A percentile compares a stretch with the other conserved stretches of the same genome.
Evolutionary conservation across 768 basidiomycete species (phyloP).

Genomic region (Lactarius tabidus): DNA sequence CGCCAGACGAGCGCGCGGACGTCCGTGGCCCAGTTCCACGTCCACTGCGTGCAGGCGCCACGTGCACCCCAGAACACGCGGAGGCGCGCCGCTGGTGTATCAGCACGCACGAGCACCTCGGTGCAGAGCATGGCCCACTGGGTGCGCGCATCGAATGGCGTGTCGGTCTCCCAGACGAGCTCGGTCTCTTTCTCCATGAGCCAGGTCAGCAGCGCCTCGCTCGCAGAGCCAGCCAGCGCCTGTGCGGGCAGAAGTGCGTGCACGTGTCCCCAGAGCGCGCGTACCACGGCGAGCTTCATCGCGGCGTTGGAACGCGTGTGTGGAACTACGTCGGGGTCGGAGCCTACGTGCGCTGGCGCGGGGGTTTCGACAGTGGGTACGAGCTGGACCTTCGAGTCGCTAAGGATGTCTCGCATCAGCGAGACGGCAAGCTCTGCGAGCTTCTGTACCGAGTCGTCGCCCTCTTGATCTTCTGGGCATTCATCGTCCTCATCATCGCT

Average conservation of each 20-base stretch:
- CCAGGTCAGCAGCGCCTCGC: slow-evolving; percentile 42
- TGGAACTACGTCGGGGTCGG: slow-evolving; percentile 19
- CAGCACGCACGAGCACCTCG: slow-evolving; percentile 46
- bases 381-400: slow-evolving; percentile 18
- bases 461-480: slow-evolving; percentile 41
- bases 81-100: slow-evolving; percentile 47
- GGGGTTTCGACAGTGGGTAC: slow-evolving; percentile 14
- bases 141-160: slow-evolving; percentile 42
- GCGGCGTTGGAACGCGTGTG: slow-evolving; percentile 39
- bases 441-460: slow-evolving; percentile 32
- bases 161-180: slow-evolving; percentile 42
- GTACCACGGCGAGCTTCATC: slow-evolving; percentile 55
- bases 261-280: slow-evolving; percentile 53
- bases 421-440: slow-evolving; percentile 24
- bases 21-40: slow-evolving; percentile 39
- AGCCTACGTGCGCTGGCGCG: neutral
- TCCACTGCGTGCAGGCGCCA: slow-evolving; percentile 26
- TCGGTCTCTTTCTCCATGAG: slow-evolving; percentile 47
- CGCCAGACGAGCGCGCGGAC: slow-evolving; percentile 55
- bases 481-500: neutral
- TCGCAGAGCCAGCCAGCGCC: slow-evolving; percentile 42
- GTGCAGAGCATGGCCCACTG: slow-evolving; percentile 62
- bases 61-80: slow-evolving; percentile 32
- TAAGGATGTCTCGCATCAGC: slow-evolving; percentile 21
- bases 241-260: slow-evolving; percentile 41